These are phyloP conservation scores for Tothia fuscella DNA, from an alignment of 2,329 filamentous ascomycete genomes.

Conservation along the genomic window DNA sequence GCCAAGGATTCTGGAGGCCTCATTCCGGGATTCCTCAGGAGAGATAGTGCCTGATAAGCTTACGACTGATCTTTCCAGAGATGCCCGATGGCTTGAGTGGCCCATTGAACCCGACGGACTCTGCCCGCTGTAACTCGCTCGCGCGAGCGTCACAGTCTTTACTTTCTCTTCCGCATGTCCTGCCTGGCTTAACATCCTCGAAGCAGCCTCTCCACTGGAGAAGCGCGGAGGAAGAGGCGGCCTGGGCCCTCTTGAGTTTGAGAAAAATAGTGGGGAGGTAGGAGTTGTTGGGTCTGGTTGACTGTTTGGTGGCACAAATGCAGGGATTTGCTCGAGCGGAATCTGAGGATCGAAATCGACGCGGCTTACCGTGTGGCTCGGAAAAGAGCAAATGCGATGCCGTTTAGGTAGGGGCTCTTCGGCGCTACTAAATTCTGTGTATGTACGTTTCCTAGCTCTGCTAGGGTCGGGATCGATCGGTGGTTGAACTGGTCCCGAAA, in stretches of 20 bases:
- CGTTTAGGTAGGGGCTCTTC: neutral
- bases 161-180: constrained; percentile 36
- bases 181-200: constrained; percentile 43
- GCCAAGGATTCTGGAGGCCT: constrained; percentile 45
- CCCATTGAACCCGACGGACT: constrained; percentile 26
- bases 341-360: constrained; percentile 4
- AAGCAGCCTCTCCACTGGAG: constrained; percentile 45
- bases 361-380: neutral
- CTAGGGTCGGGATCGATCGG: neutral
- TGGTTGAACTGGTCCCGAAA: neutral
- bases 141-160: constrained; percentile 40
- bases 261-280: constrained; percentile 42
- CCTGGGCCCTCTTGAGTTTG: constrained; percentile 30
- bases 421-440: neutral
- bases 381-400: neutral
- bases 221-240: constrained; percentile 40
- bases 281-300: constrained; percentile 16
- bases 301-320: neutral
- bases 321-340: too few relatives aligned
- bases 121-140: constrained; percentile 28
- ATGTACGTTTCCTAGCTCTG: neutral
- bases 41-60: neutral
- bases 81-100: neutral
- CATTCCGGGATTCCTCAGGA: constrained; percentile 20
- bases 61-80: neutral